These are phyloP conservation scores for Pugionium cornutum DNA, from an alignment of 345 rosid genomes.

Conservation along the genomic window DNA sequence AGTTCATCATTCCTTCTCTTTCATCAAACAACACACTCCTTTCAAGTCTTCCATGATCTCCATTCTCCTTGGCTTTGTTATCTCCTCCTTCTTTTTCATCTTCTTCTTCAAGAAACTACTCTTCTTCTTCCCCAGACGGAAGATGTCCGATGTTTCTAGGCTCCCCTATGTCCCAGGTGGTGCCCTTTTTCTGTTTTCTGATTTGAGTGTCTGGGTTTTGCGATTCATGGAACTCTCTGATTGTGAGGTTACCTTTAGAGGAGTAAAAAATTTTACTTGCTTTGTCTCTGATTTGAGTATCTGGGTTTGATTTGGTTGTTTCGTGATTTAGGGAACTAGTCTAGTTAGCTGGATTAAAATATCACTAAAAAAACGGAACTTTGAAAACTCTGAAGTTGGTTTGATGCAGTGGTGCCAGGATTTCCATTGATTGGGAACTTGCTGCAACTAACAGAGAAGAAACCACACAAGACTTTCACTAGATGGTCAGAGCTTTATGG, in stretches of 20 bases:
- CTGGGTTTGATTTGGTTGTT: conserved; percentile 5
- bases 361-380: conserved; percentile 6
- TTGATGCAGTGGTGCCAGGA: conserved; percentile 74
- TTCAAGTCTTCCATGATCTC: conserved; percentile 43
- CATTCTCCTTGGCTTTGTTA: conserved; percentile 46
- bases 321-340: conserved; percentile 8
- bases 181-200: background rate
- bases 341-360: background rate
- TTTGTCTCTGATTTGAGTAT: background rate
- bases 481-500: conserved; percentile 85
- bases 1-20: background rate
- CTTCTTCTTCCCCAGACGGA: conserved; percentile 30
- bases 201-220: conserved; percentile 2
- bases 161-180: conserved; percentile 71
- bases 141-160: conserved; percentile 37
- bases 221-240: too few relatives aligned
- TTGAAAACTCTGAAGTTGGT: conserved; percentile 16
- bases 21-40: background rate
- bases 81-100: conserved; percentile 47
- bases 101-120: conserved; percentile 40
- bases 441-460: conserved; percentile 86
- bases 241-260: too few relatives aligned
- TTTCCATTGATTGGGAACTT: conserved; percentile 78
- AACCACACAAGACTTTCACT: conserved; percentile 75
- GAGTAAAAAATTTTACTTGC: background rate